Base-by-base conservation (phyloP, 73 alveolate genomes). In the Tetrahymena elliotti region DNA sequence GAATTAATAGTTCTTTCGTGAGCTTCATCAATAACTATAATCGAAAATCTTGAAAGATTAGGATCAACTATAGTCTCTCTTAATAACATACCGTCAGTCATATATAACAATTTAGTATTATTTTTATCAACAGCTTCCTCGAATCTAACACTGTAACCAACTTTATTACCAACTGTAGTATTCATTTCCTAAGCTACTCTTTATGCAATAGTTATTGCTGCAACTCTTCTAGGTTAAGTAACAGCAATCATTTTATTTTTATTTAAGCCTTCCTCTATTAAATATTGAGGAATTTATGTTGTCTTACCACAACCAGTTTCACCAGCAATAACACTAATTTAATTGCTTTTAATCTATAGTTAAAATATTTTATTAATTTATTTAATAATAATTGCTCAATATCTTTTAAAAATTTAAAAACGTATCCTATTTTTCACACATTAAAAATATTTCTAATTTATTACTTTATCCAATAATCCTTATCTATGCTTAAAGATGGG, bases 211-310 rank as follows among this genome's bases (percentile, higher is more conserved):
- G 99, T 97, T 24, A 98, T 98, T 6, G 99, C 99, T 22, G 99
- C 99, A 1, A 98, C 98, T 95, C 99, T 96, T 96, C 99, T 96
- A 16, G 99, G 99, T 94, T 98, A 98, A 13, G 99, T 97, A 18
- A 97, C 96, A 47, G 98, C 98, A 93, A 98, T 97, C 96, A 97
- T 41, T 94, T 82, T 97, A 84, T 97, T 96, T 88, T 97, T 95
- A 82, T 93, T 84, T 93, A 96, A 38, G 13, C 83, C 93, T 9
- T 96, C 93, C 93, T 97, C 96, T 22, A 94, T 93, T 52, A 97
- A 94, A 84, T 97, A 97, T 96, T 97, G 95, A 93, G 98, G 98
- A 7, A 97, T 97, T 95, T 97, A 97, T 0, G 99, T 97, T 37
- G 99, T 96, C 95, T 97, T 97, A 15, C 99, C 99, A 83, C 98